Percentiles rank a stretch among this genome's conserved stretches.
Evolutionary conservation across 805 yeast species (phyloP).

Genomic region (Kluyveromyces aestuarii): DNA sequence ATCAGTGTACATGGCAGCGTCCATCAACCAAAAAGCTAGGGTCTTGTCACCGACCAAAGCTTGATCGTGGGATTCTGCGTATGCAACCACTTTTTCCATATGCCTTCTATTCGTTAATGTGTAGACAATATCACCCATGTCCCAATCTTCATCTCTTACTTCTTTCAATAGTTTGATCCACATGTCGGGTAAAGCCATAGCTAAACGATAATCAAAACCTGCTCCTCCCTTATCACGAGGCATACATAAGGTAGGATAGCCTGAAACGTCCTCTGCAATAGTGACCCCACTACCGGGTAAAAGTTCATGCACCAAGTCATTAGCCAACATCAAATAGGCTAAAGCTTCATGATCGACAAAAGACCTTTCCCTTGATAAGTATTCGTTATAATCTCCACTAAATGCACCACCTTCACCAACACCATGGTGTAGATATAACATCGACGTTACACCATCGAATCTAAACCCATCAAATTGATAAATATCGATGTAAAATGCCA

Average conservation of each 20-base stretch:
- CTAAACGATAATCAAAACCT: constrained; percentile 87
- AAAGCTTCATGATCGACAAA: constrained; percentile 84
- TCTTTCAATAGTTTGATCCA: constrained; percentile 94
- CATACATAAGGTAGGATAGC: constrained; percentile 90
- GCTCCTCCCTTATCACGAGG: constrained; percentile 72
- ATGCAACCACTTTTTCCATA: constrained; percentile 80
- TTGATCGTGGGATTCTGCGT: constrained; percentile 94
- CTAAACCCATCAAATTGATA: constrained; percentile 91
- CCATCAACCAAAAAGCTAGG: constrained; percentile 97
- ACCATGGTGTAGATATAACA: constrained; percentile 91
- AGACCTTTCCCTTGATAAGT: constrained; percentile 55
- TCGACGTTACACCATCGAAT: constrained; percentile 93
- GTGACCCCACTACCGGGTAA: constrained; percentile 50
- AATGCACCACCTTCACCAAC: constrained; percentile 74
- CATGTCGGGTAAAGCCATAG: constrained; percentile 98
- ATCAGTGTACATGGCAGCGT: constrained; percentile 93
- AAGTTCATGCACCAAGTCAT: constrained; percentile 55
- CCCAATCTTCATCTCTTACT: constrained; percentile 82
- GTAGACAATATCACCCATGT: constrained; percentile 66
- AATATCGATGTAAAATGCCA: constrained; percentile 74
- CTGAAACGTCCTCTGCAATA: constrained; percentile 94
- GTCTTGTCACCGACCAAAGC: constrained; percentile 97
- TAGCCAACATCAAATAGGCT: constrained; percentile 84
- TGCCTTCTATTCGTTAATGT: constrained; percentile 84
- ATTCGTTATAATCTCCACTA: constrained; percentile 88